These are phyloP conservation scores for Gracilariopsis chorda DNA, from an alignment of 23 red algal genomes.

Conservation along the genomic window DNA sequence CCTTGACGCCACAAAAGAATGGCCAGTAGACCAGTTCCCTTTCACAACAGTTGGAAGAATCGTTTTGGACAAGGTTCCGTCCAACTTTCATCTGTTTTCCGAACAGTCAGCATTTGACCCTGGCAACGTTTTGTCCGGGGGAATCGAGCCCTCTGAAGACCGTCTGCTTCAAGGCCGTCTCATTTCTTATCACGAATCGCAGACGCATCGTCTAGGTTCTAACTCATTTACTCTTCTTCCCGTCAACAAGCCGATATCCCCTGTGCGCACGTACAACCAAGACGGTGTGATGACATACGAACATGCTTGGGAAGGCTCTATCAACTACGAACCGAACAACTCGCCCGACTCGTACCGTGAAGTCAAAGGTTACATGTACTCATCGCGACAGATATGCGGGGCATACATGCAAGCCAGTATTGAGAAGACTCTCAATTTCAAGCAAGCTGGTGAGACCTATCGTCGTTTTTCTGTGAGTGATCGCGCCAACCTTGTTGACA, in stretches of 20 bases:
- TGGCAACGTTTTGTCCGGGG: constrained; percentile 46
- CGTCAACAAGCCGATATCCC: constrained; percentile 64
- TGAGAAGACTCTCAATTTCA: constrained; percentile 8
- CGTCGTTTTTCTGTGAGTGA: background rate
- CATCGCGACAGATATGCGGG: constrained; percentile 9
- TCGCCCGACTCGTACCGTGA: background rate
- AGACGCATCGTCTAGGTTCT: constrained; percentile 72
- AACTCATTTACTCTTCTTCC: constrained; percentile 79
- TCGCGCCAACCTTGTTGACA: background rate
- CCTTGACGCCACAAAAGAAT: constrained; percentile 77
- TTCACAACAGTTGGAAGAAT: constrained; percentile 59
- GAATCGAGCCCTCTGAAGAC: constrained; percentile 48
- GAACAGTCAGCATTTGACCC: constrained; percentile 91
- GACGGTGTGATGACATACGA: constrained; percentile 30
- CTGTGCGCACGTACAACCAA: constrained; percentile 51
- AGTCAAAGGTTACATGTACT: background rate
- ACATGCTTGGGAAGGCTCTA: constrained; percentile 10
- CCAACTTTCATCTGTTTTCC: constrained; percentile 72
- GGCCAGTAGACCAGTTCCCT: constrained; percentile 42
- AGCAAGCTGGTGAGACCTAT: constrained; percentile 30
- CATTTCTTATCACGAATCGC: constrained; percentile 78
- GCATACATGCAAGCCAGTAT: background rate
- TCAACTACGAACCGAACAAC: constrained; percentile 26
- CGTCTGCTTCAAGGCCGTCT: constrained; percentile 77
- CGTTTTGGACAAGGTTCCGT: constrained; percentile 55